phyloP scores from a whole-genome alignment of 768 basidiomycete genomes.

The Hortiboletus campestris region DNA sequence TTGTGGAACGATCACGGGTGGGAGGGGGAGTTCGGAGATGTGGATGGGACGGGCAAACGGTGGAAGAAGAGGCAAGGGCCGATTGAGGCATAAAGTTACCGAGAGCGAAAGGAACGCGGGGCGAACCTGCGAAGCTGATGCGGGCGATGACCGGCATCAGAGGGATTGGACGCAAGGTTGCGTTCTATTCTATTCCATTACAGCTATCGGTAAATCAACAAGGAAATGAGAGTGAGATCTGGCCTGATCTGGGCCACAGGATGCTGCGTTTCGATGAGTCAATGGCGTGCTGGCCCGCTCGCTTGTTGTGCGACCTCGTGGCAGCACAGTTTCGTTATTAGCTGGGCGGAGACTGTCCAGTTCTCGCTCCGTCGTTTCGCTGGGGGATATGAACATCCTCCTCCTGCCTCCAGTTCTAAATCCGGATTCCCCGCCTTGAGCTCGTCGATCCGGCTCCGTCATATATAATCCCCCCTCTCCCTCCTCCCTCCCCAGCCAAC shows the following conservation, averaged over 20 bases:
- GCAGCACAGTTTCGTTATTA: slow-evolving; percentile 24
- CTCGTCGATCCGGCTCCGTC: slow-evolving; percentile 27
- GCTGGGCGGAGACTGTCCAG: slow-evolving; percentile 24
- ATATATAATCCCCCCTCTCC: slow-evolving; percentile 24
- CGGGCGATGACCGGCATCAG: slow-evolving; percentile 21
- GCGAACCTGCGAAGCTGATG: slow-evolving; percentile 25
- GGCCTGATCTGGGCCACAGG: slow-evolving; percentile 14
- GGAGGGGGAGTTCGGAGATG: not conserved
- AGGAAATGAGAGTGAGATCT: slow-evolving; percentile 25
- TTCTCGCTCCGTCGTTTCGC: slow-evolving; percentile 20
- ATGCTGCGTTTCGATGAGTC: slow-evolving; percentile 20
- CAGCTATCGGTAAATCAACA: slow-evolving; percentile 28
- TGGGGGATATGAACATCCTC: slow-evolving; percentile 9
- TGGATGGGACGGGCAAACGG: slow-evolving; percentile 2
- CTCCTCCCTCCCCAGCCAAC: slow-evolving; percentile 29
- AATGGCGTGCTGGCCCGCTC: slow-evolving; percentile 19
- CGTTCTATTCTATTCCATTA: slow-evolving; percentile 17
- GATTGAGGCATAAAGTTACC: slow-evolving; percentile 29
- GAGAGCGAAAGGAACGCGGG: slow-evolving; percentile 24
- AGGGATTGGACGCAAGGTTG: slow-evolving; percentile 12
- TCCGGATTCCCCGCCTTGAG: slow-evolving; percentile 16
- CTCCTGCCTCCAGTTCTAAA: slow-evolving; percentile 1
- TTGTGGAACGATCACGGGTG: not conserved
- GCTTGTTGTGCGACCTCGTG: slow-evolving; percentile 26
- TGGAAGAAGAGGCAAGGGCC: slow-evolving; percentile 7